phyloP scores from a whole-genome alignment of 495 filamentous ascomycete species.

The Pseudomonodictys pantanalensis region DNA sequence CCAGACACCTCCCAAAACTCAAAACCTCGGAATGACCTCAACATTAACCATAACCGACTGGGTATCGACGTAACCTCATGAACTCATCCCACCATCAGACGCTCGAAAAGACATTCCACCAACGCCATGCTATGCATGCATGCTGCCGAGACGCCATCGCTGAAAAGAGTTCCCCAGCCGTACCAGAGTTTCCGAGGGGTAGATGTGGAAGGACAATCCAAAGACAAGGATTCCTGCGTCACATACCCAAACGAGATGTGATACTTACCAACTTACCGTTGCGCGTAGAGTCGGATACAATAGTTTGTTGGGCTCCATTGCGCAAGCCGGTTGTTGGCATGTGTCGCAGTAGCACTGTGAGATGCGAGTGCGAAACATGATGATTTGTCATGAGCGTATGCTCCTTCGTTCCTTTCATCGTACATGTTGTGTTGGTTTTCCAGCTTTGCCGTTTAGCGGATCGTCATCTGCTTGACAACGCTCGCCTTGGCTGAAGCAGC shows the following conservation, averaged over 20 bases:
- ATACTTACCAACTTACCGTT: constrained; percentile 38
- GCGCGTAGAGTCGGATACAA: constrained; percentile 35
- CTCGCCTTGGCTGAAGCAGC: constrained; percentile 61
- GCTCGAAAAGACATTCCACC: constrained; percentile 9
- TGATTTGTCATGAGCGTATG: constrained; percentile 15
- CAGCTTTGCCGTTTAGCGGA: constrained; percentile 61
- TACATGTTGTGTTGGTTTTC: neutral
- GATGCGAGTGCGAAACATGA: neutral
- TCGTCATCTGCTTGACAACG: constrained; percentile 95
- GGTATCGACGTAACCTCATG: too few relatives aligned
- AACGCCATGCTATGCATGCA: constrained; percentile 16
- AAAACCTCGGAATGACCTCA: too few relatives aligned
- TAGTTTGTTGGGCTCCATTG: constrained; percentile 28
- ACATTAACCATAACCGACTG: too few relatives aligned
- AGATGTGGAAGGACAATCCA: constrained; percentile 18
- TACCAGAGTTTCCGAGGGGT: constrained; percentile 16
- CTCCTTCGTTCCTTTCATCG: constrained; percentile 5
- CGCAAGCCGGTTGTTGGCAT: constrained; percentile 31
- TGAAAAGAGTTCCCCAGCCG: constrained; percentile 8
- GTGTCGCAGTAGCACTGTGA: neutral
- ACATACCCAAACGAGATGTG: constrained; percentile 34
- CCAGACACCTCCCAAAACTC: too few relatives aligned
- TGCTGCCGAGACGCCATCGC: constrained; percentile 6
- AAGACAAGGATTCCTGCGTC: constrained; percentile 18
- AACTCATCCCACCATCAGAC: constrained; percentile 8